Percentiles rank a stretch among this genome's conserved stretches.
Evolutionary conservation across 352 stramenopile genomes (phyloP).

Genomic region (Paralagenidium karlingii): DNA sequence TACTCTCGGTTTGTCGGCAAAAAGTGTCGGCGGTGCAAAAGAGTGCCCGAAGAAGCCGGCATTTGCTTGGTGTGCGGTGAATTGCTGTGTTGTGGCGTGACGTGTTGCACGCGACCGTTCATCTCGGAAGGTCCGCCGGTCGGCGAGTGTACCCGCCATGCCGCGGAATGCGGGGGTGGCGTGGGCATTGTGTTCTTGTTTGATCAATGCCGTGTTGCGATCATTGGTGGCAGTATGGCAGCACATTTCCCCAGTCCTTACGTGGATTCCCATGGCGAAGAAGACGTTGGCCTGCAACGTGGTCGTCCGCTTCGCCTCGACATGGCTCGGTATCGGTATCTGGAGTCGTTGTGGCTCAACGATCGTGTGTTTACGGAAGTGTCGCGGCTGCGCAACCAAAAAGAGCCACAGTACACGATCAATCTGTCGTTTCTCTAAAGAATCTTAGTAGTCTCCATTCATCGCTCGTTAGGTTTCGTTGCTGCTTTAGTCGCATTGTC

Average conservation of each 20-base stretch:
- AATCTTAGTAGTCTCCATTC: not conserved
- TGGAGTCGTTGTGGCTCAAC: slow-evolving; percentile 76
- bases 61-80: slow-evolving; percentile 78
- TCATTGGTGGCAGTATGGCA: slow-evolving; percentile 77
- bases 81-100: slow-evolving; percentile 74
- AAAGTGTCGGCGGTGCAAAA: slow-evolving; percentile 57
- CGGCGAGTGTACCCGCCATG: slow-evolving; percentile 76
- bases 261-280: slow-evolving; percentile 75
- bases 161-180: slow-evolving; percentile 73
- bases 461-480: not conserved
- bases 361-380: slow-evolving; percentile 78
- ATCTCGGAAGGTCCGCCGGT: slow-evolving; percentile 60
- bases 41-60: slow-evolving; percentile 50
- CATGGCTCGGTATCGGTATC: slow-evolving; percentile 44
- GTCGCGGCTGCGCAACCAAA: slow-evolving; percentile 76
- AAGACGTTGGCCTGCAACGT: slow-evolving; percentile 70
- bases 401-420: slow-evolving; percentile 77
- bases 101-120: slow-evolving; percentile 70
- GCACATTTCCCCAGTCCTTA: slow-evolving; percentile 79
- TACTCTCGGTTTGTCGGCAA: slow-evolving; percentile 61
- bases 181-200: slow-evolving; percentile 74
- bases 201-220: slow-evolving; percentile 71
- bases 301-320: slow-evolving; percentile 71
- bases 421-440: slow-evolving; percentile 76
- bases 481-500: too few relatives aligned